Evolutionary conservation across 352 stramenopile genomes (phyloP).

Genomic region (Pythium dissimile): DNA sequence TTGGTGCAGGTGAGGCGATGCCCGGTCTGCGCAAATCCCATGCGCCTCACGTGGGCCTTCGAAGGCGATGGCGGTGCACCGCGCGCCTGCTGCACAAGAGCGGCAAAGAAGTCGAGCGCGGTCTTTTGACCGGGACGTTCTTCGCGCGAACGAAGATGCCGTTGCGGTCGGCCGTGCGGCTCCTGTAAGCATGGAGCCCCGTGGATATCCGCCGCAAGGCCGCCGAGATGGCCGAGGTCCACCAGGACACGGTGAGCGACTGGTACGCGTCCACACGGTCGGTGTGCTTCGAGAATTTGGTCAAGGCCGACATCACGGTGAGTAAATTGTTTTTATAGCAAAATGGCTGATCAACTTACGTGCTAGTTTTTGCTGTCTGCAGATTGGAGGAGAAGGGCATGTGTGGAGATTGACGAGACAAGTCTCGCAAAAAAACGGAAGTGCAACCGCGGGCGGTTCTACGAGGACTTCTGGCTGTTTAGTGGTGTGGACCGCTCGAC

Average conservation of each 20-base stretch:
- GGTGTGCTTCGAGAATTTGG: background rate
- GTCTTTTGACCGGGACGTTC: too few species aligned
- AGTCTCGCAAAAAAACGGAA: constrained; percentile 28
- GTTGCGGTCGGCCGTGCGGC: background rate
- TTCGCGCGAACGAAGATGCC: background rate
- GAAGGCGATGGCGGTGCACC: background rate
- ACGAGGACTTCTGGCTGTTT: constrained; percentile 31
- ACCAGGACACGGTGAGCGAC: background rate
- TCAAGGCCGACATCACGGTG: background rate
- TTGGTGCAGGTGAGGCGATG: background rate
- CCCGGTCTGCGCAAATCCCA: background rate
- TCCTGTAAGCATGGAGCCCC: background rate
- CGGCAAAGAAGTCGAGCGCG: too few species aligned
- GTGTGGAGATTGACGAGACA: constrained; percentile 34
- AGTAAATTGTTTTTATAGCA: background rate
- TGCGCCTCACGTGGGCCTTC: background rate
- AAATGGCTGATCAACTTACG: background rate
- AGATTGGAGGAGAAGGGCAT: constrained; percentile 17
- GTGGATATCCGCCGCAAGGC: too few species aligned
- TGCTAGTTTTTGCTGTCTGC: background rate
- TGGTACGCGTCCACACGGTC: background rate
- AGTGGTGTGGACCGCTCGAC: constrained; percentile 23
- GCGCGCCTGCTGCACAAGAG: background rate
- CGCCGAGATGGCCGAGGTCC: too few species aligned
- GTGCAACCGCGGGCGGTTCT: constrained; percentile 9